These are phyloP conservation scores for Coniochaeta sp. DNA, from an alignment of 2,329 filamentous ascomycete genomes.

Conservation along the genomic window DNA sequence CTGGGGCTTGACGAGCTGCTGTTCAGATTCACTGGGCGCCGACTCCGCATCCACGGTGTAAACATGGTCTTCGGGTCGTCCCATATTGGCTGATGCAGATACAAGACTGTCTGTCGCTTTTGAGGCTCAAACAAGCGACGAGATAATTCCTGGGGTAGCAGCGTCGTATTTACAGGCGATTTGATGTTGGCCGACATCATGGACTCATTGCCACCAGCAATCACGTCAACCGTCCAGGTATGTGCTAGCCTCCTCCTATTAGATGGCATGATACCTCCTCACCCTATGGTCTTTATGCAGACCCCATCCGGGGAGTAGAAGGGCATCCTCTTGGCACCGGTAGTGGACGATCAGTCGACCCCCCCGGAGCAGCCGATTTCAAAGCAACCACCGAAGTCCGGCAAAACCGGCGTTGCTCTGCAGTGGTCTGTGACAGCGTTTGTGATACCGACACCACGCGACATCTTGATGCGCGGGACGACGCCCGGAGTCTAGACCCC, in stretches of 20 bases:
- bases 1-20: slow-evolving; percentile 11
- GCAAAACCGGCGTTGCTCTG: too few species aligned
- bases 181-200: background rate
- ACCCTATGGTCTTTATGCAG: background rate
- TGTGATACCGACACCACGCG: too few species aligned
- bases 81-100: slow-evolving; percentile 43
- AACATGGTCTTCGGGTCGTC: background rate
- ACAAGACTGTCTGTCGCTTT: background rate
- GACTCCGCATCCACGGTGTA: background rate
- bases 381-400: background rate
- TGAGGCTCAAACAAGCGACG: background rate
- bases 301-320: background rate
- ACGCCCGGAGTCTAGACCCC: too few species aligned
- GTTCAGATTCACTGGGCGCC: slow-evolving; percentile 4
- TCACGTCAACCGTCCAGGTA: background rate
- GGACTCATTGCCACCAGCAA: background rate
- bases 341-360: background rate
- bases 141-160: background rate
- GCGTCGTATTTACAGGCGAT: background rate
- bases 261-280: background rate
- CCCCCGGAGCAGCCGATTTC: background rate
- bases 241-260: background rate
- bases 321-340: background rate
- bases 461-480: too few species aligned
- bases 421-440: too few species aligned